A percentile compares a stretch with the other conserved stretches of the same genome.
Conservation (phyloP, 2,329 filamentous ascomycete genomes). For the Alternaria gansuensis region DNA sequence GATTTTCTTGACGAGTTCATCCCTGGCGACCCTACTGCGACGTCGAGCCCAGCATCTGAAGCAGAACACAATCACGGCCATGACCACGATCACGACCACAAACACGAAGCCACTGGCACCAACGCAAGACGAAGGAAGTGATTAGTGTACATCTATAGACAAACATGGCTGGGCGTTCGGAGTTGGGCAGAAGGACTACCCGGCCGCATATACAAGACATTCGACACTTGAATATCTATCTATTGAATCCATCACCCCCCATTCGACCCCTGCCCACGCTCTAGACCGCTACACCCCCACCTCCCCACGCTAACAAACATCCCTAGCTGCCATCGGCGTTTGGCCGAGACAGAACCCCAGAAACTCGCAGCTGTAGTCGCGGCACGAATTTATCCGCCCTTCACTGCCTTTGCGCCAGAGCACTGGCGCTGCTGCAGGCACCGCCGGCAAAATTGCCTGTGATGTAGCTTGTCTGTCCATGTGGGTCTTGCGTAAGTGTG, state of each 20-base stretch:
- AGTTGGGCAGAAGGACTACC: slow-evolving; percentile 32
- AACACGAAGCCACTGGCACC: slow-evolving; percentile 34
- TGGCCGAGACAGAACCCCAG: slow-evolving; percentile 12
- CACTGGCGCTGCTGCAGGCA: slow-evolving; percentile 33
- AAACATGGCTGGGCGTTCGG: slow-evolving; percentile 38
- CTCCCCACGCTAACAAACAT: slow-evolving; percentile 6
- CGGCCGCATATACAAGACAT: slow-evolving; percentile 25
- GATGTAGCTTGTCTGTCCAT: slow-evolving; percentile 31
- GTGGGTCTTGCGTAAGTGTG: slow-evolving; percentile 29
- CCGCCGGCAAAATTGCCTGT: slow-evolving; percentile 46
- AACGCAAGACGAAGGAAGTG: slow-evolving; percentile 35
- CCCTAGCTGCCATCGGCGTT: slow-evolving; percentile 12
- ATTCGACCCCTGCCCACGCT: not conserved
- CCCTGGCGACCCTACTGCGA: slow-evolving; percentile 39
- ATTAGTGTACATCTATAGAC: slow-evolving; percentile 28
- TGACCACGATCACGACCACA: slow-evolving; percentile 36
- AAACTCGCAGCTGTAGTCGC: slow-evolving; percentile 10
- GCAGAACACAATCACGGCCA: slow-evolving; percentile 42
- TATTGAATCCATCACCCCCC: slow-evolving; percentile 2
- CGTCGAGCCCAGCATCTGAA: slow-evolving; percentile 45
- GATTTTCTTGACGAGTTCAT: slow-evolving; percentile 76
- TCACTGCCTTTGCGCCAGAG: slow-evolving; percentile 27
- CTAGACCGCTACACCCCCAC: slow-evolving; percentile 14
- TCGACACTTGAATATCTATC: slow-evolving; percentile 15
- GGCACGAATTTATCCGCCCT: slow-evolving; percentile 35